Evolutionary conservation across 305 asterid species (phyloP), one percentile per base, ranked within the genome.

Genomic region (Fraxinus paxiana): DNA sequence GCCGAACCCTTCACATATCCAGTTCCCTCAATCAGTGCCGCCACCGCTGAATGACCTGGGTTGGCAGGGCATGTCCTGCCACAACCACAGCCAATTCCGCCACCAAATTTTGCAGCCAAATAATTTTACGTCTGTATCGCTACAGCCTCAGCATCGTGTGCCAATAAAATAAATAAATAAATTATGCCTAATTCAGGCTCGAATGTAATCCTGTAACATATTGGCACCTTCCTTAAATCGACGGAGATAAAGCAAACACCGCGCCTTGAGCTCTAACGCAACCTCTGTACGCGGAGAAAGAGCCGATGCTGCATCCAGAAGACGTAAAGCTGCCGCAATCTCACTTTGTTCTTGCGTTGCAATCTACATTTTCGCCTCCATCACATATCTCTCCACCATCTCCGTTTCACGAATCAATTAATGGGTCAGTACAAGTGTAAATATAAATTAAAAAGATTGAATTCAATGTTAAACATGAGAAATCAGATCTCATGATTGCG

Each of bases 11-110:
- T 85, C 89, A 28, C 92, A 85, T 56, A 38, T 87, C 79, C 97
- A 87, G 79, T 91, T 87, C 86, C 92, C 91, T 85, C 96, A 88
- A 84, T 85, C 88, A 69, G 84, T 85, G 86, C 84, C 88, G 9
- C 95, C 88, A 67, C 91, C 92, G 31, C 88, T 80, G 87, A 83
- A 83, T 86, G 94, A 79, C 89, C 92, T 30, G 78, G 88, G 77
- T 77, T 79, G 59, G 82, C 86, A 82, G 96, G 87, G 41, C 93
- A 86, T 76, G 82, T 79, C 80, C 84, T 84, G 87, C 90, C 91
- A 51, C 95, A 87, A 81, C 91, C 88, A 75, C 93, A 89, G 77
- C 90, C 92, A 59, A 84, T 70, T 80, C 91, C 86, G 10, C 87
- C 76, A 73, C 88, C 87, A 56, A 93, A 91, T 81, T 86, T 86